Evolutionary conservation across 768 basidiomycete species (phyloP), one percentile per base, ranked within the genome.

Genomic region (Amanita molliuscula): DNA sequence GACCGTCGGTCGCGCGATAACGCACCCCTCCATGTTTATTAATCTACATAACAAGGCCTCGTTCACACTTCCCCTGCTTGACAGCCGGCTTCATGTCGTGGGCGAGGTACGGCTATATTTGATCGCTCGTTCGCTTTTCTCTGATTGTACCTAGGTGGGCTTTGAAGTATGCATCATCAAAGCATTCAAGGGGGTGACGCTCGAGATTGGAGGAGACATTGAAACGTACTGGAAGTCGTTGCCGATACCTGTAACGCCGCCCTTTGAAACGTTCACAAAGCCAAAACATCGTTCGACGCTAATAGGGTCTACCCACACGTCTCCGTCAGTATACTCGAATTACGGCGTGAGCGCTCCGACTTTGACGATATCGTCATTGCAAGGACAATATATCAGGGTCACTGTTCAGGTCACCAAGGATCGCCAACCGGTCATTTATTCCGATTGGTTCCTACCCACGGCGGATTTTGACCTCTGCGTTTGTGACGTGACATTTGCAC

Each of bases 201-300:
- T 98, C 10, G 90, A 94, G 67, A 86, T 97, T 48, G 94, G 93
- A 20, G 95, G 96, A 21, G 82, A 88, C 46, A 78, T 98, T 25
- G 94, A 98, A 68, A 99, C 95, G 0, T 99, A 99, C 64, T 99
- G 96, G 96, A 98, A 97, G 68, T 94, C 93, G 2, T 80, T 84
- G 16, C 71, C 71, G 26, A 67, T 69, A 40, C 64, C 74, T 15
- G 71, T 77, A 3, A 69, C 69, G 16, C 71, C 78, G 11, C 62
- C 72, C 29, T 62, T 61, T 10, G 66, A 61, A 55, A 67, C 60
- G 40, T 64, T 62, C 47, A 65, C 70, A 37, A 67, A 66, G 21
- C 63, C 65, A 53, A 62, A 65, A 34, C 71, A 69, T 41, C 67
- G 69, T 38, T 73, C 73, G 3, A 71, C 64, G 49, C 64, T 68